These are phyloP conservation scores for Phytophthora sansomeana DNA, from an alignment of 352 stramenopile species.

Conservation along the genomic window DNA sequence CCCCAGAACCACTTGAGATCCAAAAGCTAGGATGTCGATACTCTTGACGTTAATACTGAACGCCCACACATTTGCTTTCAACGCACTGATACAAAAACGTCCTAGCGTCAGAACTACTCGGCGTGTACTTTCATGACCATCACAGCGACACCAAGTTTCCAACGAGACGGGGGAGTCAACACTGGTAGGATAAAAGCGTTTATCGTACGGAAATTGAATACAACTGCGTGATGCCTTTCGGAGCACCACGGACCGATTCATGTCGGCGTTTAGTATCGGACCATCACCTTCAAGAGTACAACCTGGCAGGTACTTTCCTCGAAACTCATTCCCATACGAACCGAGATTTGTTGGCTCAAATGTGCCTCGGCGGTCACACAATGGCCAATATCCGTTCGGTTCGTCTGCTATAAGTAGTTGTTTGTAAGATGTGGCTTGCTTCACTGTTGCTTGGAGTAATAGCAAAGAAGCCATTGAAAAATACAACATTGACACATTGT, in stretches of 20 bases:
- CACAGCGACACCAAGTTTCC: conserved; percentile 82
- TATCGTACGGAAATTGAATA: conserved; percentile 57
- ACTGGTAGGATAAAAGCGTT: conserved; percentile 47
- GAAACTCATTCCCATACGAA: conserved; percentile 46
- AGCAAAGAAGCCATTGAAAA: conserved; percentile 91
- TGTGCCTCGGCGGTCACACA: conserved; percentile 86
- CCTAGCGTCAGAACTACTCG: conserved; percentile 79
- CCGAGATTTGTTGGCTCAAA: conserved; percentile 79
- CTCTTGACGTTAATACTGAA: conserved; percentile 84
- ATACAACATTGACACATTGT: conserved; percentile 87
- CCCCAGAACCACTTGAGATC: conserved; percentile 55
- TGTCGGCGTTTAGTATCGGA: conserved; percentile 82
- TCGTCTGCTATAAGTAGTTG: conserved; percentile 71
- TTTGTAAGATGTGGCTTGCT: conserved; percentile 84
- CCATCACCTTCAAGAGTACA: conserved; percentile 80
- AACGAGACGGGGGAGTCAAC: conserved; percentile 60
- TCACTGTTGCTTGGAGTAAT: conserved; percentile 74
- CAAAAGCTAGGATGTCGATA: conserved; percentile 77
- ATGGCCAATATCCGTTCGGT: conserved; percentile 86
- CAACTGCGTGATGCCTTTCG: conserved; percentile 65
- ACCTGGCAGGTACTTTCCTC: conserved; percentile 62
- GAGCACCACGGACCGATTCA: conserved; percentile 79
- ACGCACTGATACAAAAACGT: conserved; percentile 71
- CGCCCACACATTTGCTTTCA: conserved; percentile 80
- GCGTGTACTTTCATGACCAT: conserved; percentile 73